Evolutionary conservation across 179 eudicot genomes (phyloP).

Genomic region (Beta macrorhiza): DNA sequence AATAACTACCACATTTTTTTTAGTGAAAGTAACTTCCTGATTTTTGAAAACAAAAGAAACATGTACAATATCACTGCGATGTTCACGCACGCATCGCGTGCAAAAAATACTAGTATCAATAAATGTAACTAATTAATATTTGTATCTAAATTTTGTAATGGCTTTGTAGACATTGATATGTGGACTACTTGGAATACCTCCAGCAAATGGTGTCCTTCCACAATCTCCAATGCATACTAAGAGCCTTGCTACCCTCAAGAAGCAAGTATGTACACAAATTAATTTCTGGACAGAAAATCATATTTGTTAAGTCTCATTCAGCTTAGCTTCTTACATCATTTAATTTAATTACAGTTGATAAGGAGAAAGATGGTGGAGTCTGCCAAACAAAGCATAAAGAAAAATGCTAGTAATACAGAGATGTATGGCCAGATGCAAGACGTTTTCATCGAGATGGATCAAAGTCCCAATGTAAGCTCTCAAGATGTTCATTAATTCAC

Average conservation of each 20-base stretch:
- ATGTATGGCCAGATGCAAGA: conserved; percentile 68
- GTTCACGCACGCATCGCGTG: no score
- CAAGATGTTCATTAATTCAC: neutral
- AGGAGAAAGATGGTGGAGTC: conserved; percentile 62
- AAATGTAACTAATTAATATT: neutral
- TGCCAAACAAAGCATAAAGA: conserved; percentile 63
- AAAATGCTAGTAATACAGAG: conserved; percentile 50
- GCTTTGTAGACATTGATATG: conserved; percentile 48
- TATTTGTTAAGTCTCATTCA: neutral
- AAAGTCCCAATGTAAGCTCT: conserved; percentile 51
- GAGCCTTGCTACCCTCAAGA: conserved; percentile 57
- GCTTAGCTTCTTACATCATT: conserved; percentile 12
- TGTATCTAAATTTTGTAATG: neutral
- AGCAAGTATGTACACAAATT: conserved; percentile 39
- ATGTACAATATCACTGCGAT: no score
- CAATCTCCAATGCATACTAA: conserved; percentile 71
- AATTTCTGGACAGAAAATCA: no score
- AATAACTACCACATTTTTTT: no score
- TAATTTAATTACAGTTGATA: conserved; percentile 41
- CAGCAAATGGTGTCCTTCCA: conserved; percentile 67
- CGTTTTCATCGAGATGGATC: conserved; percentile 68
- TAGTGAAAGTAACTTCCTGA: no score
- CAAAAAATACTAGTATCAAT: no score
- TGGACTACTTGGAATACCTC: conserved; percentile 63
- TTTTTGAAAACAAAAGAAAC: no score